Evolutionary conservation across 2,329 filamentous ascomycete species (phyloP), one percentile per base, ranked within the genome.

Genomic region (Aspergillus ruber): DNA sequence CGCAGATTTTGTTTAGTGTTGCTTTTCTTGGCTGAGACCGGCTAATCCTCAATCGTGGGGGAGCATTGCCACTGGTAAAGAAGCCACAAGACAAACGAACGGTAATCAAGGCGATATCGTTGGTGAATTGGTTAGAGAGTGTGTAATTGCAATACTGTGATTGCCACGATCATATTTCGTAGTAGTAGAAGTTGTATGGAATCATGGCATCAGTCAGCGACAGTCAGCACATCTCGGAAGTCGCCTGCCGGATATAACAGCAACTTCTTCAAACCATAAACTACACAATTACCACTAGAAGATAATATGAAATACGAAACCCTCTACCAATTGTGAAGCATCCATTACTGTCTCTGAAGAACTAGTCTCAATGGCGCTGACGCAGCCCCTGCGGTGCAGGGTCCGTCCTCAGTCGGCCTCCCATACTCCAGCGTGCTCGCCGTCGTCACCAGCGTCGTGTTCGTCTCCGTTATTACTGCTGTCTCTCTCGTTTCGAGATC

Each of bases 361-460:
- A 18, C 13, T 42, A 27, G 52, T 53, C 53, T 50, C 52, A 52
- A 62, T 61, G 59, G 56, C 56, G 60, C 64, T 67, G 63, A 67
- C 64, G 61, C 64, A 66, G 56, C 62, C 63, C 63, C 61, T 67
- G 63, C 58, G 60, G 56, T 64, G 64, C 60, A 66, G 64, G 62
- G 62, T 56, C 60, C 62, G 63, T 62, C 42, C 25, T 29, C 51
- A 51, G 50, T 40, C 55, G 51, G 44, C 54, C 53, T 39, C 48
- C 44, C 43, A 47, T 44, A 18, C 39, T 41, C 13, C 21, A 41
- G 13, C 13, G 12, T 12, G 15, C 17, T 21, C 39, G 12, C 18
- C 39, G 39, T 53, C 86, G 90, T 61, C 84, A 89, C 65, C 88
- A 91, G 36, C 44, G 44, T 46, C 55, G 49, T 49, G 54, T 44